phyloP scores from a whole-genome alignment of 140 eudicot species.

The Senecio squalidus region DNA sequence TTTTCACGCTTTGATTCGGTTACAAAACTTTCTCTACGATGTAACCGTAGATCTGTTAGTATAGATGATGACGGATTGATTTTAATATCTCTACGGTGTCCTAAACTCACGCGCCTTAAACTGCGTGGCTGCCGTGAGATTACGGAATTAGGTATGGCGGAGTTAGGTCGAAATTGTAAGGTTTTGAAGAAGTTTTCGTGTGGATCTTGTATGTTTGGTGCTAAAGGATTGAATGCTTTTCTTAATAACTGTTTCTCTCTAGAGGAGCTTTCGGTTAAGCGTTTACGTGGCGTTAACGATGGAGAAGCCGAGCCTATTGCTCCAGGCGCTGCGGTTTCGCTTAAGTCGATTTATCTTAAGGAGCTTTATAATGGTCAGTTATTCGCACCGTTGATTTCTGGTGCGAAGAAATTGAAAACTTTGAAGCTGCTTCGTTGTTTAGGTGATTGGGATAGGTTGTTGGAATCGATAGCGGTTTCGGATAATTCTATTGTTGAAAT shows the following conservation, averaged over 20 bases:
- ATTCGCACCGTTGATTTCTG: constrained; percentile 55
- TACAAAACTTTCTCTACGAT: constrained; percentile 70
- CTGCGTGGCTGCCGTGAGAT: constrained; percentile 71
- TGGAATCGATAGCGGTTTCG: constrained; percentile 34
- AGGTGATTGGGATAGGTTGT: constrained; percentile 76
- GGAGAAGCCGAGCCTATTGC: constrained; percentile 48
- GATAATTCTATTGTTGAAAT: constrained; percentile 45
- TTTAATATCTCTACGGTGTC: constrained; percentile 50
- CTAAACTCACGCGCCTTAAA: constrained; percentile 59
- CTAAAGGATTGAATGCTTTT: constrained; percentile 68
- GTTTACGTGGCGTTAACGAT: constrained; percentile 50
- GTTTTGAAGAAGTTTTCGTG: constrained; percentile 59
- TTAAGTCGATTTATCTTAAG: constrained; percentile 52
- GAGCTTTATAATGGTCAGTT: constrained; percentile 78
- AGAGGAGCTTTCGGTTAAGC: constrained; percentile 75
- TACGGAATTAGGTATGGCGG: constrained; percentile 58
- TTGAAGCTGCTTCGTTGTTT: constrained; percentile 59
- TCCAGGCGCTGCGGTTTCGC: constrained; percentile 45
- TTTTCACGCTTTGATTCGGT: constrained; percentile 60
- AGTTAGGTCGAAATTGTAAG: constrained; percentile 44
- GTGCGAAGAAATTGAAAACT: constrained; percentile 55
- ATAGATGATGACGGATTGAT: constrained; percentile 47
- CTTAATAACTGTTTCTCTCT: constrained; percentile 50
- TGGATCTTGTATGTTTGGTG: constrained; percentile 66
- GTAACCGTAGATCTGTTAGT: constrained; percentile 59